A percentile compares a stretch with the other conserved stretches of the same genome.
Conservation (phyloP, 495 filamentous ascomycete species). For the Annulohypoxylon nitens region DNA sequence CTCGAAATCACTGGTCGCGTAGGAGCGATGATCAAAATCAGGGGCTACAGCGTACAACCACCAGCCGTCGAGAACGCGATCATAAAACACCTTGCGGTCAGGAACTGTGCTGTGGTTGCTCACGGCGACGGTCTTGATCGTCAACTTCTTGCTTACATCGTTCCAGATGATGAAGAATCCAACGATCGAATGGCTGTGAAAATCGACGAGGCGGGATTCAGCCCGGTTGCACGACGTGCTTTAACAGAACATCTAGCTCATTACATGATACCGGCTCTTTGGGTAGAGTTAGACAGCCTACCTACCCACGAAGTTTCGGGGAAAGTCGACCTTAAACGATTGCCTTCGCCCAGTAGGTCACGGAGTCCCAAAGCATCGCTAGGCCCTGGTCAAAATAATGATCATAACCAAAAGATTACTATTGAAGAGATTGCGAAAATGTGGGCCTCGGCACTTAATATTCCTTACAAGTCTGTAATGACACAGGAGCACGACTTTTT, state of each 20-base stretch:
- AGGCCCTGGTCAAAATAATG: conserved; percentile 49
- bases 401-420: conserved; percentile 62
- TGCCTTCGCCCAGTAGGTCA: conserved; percentile 64
- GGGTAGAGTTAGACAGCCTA: conserved; percentile 71
- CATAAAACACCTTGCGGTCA: conserved; percentile 69
- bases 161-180: conserved; percentile 66
- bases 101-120: conserved; percentile 69
- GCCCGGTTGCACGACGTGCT: conserved; percentile 66
- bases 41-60: conserved; percentile 76
- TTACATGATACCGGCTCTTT: conserved; percentile 78
- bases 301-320: conserved; percentile 76
- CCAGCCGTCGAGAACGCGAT: conserved; percentile 74
- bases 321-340: conserved; percentile 73
- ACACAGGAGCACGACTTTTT: conserved; percentile 74
- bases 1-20: conserved; percentile 81
- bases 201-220: conserved; percentile 71
- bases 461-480: conserved; percentile 64
- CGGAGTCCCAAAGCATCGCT: conserved; percentile 52
- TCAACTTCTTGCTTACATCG: conserved; percentile 76
- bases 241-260: conserved; percentile 71
- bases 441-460: conserved; percentile 72
- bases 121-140: conserved; percentile 75
- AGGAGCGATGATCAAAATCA: conserved; percentile 74
- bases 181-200: conserved; percentile 66
- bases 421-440: conserved; percentile 68